Evolutionary conservation across 352 stramenopile genomes (phyloP), one percentile per base, ranked within the genome.

Genomic region (Peronospora farinosa): DNA sequence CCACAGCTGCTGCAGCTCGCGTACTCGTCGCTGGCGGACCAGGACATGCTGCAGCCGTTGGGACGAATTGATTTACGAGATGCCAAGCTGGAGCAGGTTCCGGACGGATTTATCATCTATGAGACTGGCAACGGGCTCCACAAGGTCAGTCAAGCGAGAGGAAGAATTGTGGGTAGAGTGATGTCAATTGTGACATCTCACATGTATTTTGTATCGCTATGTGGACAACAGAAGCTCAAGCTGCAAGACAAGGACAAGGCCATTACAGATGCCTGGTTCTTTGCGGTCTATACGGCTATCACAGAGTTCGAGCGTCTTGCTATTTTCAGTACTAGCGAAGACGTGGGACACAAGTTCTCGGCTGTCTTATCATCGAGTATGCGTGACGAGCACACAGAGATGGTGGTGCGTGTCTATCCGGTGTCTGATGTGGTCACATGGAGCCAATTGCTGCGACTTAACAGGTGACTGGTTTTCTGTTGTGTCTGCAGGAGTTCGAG

Each of bases 231-330:
- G 77, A 87, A 79, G 44, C 37, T 87, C 51, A 84, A 84, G 52
- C 68, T 91, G 32, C 75, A 87, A 47, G 78, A 88, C 57, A 77
- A 74, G 45, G 79, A 91, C 63, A 84, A 84, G 44, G 72, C 71
- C 28, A 88, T 75, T 11, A 86, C 68, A 0, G 79, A 91, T 37
- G 79, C 77, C 23, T 91, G 79, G 79, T 91, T 91, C 63, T 74
- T 78, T 27, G 77, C 74, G 3, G 72, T 88, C 37, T 91, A 91
- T 57, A 68, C 69, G 30, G 69, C 77, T 9, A 87, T 87, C 51
- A 85, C 79, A 7, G 72, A 88, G 57, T 77, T 74, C 47, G 45
- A 66, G 52, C 73, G 69, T 1, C 54, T 76, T 13, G 55, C 65
- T 16, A 74, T 88, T n/a, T n/a, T n/a, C 45, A 63, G 59, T 5